phyloP scores from a whole-genome alignment of 2,329 filamentous ascomycete species.

The Beauveria caledonica region DNA sequence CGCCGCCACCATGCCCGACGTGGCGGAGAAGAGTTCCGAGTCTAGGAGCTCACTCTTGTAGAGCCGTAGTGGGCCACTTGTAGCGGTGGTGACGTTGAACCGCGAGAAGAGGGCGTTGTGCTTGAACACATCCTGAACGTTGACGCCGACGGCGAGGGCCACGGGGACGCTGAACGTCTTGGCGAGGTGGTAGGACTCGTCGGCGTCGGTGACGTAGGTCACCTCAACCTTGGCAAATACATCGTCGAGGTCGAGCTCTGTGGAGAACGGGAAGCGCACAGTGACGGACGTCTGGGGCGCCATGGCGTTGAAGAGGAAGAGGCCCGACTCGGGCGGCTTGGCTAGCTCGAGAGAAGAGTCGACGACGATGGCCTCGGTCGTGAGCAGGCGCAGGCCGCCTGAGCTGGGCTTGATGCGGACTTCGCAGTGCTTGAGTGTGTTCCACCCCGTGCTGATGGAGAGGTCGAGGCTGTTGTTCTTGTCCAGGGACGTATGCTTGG shows the following conservation, averaged over 20 bases:
- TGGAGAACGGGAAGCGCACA: conserved; percentile 70
- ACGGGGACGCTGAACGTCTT: conserved; percentile 58
- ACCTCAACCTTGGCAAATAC: conserved; percentile 71
- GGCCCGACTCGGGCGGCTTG: conserved; percentile 44
- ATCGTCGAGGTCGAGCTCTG: conserved; percentile 66
- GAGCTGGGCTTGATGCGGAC: conserved; percentile 56
- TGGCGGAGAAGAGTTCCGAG: conserved; percentile 60
- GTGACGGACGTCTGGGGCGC: conserved; percentile 38
- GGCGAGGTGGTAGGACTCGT: conserved; percentile 32
- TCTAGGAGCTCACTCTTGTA: conserved; percentile 61
- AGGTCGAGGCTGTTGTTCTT: conserved; percentile 71
- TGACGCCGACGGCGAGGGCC: conserved; percentile 79
- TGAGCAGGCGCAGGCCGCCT: conserved; percentile 56
- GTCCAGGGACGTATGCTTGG: conserved; percentile 69
- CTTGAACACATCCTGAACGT: conserved; percentile 95
- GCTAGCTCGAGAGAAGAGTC: conserved; percentile 33
- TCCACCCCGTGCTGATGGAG: conserved; percentile 64
- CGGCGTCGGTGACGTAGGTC: conserved; percentile 59
- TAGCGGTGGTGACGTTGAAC: conserved; percentile 83
- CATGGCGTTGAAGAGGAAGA: conserved; percentile 44
- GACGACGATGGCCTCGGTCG: conserved; percentile 47
- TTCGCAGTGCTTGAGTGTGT: conserved; percentile 52
- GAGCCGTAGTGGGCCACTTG: conserved; percentile 64
- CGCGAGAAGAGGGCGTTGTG: conserved; percentile 72
- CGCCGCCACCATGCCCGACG: conserved; percentile 39